Base-by-base conservation (phyloP, 345 rosid species). In the Arabidopsis suecica region DNA sequence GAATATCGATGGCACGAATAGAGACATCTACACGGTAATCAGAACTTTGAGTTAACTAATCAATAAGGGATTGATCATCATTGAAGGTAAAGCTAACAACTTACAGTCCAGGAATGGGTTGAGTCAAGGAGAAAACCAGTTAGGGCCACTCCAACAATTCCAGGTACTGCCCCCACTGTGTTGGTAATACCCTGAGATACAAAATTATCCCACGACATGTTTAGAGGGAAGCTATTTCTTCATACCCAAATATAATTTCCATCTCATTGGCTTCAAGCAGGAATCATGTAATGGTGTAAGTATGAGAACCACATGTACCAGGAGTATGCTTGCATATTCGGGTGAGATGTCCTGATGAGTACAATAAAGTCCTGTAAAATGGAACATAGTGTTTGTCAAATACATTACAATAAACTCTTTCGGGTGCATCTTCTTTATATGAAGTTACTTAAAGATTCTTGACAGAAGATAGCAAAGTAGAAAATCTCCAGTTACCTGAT, bases 341-440 rank as follows among this genome's bases (percentile, higher is more conserved):
- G 93, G 92, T 10, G 97, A 94, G 37, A 94, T 91, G 85, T 94
- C 98, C 81, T 94, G 98, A 88, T 94, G 98, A 7, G 93, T 91
- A 79, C 98, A 94, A 71, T 91, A 91, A 69, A 91, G 80, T 61
- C 80, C 80, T 76, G 71, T 45, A 4, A 53, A 44, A 50, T 40
- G 5, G 5, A 33, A 49, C 3, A 63, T 14, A 16, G 8, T 34
- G 58, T 34, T 61, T 34, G 40, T 74, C 50, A 73, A 23, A 9
- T 55, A 28, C 9, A 4, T 25, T 22, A 36, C 14, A 34, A 14
- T 2, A 34, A 59, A 20, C 22, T 34, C 20, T 34, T 59, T 22
- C 4, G 5, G 37, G 14, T 49, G 54, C 18, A 18, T 69, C 75
- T 53, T 40, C 45, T 47, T 45, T 38, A 16, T 12, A 14, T 2